Conservation (phyloP, 2,329 filamentous ascomycete genomes). For the Orbilia quercus region DNA sequence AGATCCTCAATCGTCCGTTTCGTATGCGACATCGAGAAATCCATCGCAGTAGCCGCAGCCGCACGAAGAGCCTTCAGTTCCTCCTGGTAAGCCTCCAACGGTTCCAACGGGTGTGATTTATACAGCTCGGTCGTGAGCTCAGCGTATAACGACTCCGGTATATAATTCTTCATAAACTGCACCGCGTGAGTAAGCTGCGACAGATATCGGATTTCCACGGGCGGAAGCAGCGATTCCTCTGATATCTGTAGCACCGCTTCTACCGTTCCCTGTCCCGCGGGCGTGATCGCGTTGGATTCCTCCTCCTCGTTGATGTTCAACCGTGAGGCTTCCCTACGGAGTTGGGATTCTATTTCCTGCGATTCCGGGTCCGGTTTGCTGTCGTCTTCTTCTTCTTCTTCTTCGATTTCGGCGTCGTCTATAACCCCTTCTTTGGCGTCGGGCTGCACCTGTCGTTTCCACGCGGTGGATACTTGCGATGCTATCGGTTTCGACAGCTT, state of each 20-base stretch:
- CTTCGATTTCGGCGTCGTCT: slow-evolving; percentile 43
- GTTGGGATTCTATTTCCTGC: slow-evolving; percentile 66
- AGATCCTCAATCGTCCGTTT: slow-evolving; percentile 77
- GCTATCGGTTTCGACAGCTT: slow-evolving; percentile 60
- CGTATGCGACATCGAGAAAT: slow-evolving; percentile 70
- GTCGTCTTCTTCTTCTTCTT: slow-evolving; percentile 33
- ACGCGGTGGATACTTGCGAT: slow-evolving; percentile 26
- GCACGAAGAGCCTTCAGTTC: slow-evolving; percentile 63
- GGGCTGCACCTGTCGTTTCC: slow-evolving; percentile 28
- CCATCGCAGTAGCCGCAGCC: slow-evolving; percentile 73
- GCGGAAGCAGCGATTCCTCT: slow-evolving; percentile 35
- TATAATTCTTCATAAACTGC: slow-evolving; percentile 48
- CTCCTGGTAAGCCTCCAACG: slow-evolving; percentile 39
- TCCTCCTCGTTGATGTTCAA: slow-evolving; percentile 49
- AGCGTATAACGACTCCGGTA: slow-evolving; percentile 21
- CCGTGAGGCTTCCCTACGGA: slow-evolving; percentile 46
- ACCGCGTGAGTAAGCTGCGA: slow-evolving; percentile 32
- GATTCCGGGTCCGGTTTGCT: slow-evolving; percentile 63
- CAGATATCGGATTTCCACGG: slow-evolving; percentile 37
- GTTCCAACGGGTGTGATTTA: slow-evolving; percentile 20
- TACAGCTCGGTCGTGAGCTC: slow-evolving; percentile 5
- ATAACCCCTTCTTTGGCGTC: slow-evolving; percentile 16
- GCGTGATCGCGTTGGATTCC: slow-evolving; percentile 22
- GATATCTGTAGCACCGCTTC: background rate
- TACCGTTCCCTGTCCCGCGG: background rate